Base-by-base conservation (phyloP, 2,329 filamentous ascomycete species). In the Penicillium brasilianum region DNA sequence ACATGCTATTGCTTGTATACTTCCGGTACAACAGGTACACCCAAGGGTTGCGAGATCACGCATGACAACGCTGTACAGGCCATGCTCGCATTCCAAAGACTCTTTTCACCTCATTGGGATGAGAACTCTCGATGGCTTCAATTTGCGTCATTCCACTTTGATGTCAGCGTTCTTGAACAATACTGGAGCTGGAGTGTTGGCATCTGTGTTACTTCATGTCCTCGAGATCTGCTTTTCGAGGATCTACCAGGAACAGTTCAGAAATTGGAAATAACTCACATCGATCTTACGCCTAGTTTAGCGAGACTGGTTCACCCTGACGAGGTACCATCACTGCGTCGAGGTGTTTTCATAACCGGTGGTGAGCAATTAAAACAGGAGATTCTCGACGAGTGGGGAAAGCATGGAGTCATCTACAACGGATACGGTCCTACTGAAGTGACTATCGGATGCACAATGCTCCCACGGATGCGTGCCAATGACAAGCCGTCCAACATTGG, bases 181-280 rank as follows among this genome's bases (percentile, higher is more conserved):
- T 97, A 94, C 74, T 97, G 92, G 92, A 95, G 89, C 60, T 97
- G 93, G 93, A 92, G 90, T 30, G 90, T 95, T 0, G 93, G 93
- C 1, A 93, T 97, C 28, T 89, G 90, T 4, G 85, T 97, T 0
- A 90, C 94, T 1, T 88, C 91, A 2, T 93, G 91, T 7, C 90
- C 92, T 0, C 86, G 91, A 66, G 93, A 97, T 72, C 73, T 97
- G 1, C 89, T 97, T 1, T 88, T 97, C 36, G 91, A 95, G 68
- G 92, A 97, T 69, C 81, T 97, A 16, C 83, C 90, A 1, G 85
- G 84, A 1, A 87, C 89, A 0, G 94, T 97, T 60, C 85, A 85
- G 18, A 82, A 81, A 22, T 82, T 96, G 4, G 78, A 82, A 9
- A 94, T 97, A 64, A 97, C 93, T 0, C 93, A 97, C 71, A 92